These are phyloP conservation scores for Penicillium manginii DNA, from an alignment of 495 filamentous ascomycete genomes.

Conservation along the genomic window DNA sequence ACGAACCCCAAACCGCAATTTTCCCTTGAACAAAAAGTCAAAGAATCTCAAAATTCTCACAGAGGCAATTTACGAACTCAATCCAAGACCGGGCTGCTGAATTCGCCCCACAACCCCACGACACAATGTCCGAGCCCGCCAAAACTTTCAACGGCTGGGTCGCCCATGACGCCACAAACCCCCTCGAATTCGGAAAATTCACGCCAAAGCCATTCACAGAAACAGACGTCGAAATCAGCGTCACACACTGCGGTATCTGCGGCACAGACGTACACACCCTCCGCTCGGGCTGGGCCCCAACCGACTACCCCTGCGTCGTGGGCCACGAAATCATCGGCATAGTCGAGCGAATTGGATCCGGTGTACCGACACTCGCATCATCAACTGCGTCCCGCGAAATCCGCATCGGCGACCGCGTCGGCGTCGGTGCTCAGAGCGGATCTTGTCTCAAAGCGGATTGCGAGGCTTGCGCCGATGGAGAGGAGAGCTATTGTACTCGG, in stretches of 20 bases:
- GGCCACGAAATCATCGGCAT: conserved; percentile 87
- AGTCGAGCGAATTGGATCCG: conserved; percentile 66
- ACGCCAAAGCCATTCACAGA: conserved; percentile 79
- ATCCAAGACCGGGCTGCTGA: too few relatives aligned
- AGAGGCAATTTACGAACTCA: too few relatives aligned
- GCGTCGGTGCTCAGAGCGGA: conserved; percentile 78
- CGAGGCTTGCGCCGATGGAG: conserved; percentile 63
- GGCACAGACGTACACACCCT: conserved; percentile 79
- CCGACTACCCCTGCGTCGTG: conserved; percentile 72
- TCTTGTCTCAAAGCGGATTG: conserved; percentile 72
- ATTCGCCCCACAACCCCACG: not conserved
- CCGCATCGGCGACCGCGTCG: conserved; percentile 80
- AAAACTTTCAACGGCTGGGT: conserved; percentile 81
- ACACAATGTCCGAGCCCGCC: conserved; percentile 20
- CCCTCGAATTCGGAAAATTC: conserved; percentile 72
- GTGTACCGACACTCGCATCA: conserved; percentile 28
- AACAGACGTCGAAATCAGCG: conserved; percentile 63
- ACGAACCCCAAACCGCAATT: not conserved
- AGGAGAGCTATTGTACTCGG: conserved; percentile 70
- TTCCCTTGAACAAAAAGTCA: not conserved
- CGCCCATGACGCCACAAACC: conserved; percentile 67
- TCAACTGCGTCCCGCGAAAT: conserved; percentile 60
- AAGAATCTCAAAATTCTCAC: not conserved
- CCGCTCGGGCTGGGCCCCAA: conserved; percentile 71
- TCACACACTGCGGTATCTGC: conserved; percentile 86